Percentiles rank a stretch among this genome's conserved stretches.
Conservation (phyloP, 1,284 basidiomycete genomes). For the Blastosporella zonata region DNA sequence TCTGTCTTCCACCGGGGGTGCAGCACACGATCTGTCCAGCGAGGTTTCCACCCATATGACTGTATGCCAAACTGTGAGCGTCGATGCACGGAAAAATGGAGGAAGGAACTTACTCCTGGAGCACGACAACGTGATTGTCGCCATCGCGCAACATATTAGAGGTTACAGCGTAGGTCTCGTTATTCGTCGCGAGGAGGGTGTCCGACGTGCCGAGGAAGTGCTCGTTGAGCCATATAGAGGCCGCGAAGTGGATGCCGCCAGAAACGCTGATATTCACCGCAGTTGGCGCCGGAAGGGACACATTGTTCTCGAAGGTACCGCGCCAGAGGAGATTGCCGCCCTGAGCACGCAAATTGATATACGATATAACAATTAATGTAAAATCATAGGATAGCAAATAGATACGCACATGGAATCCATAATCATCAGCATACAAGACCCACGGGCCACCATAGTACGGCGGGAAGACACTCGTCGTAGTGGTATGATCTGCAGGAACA, state of each 20-base stretch:
- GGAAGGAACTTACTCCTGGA: constrained; percentile 17
- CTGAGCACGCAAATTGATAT: not conserved
- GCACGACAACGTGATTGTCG: constrained; percentile 14
- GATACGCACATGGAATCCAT: constrained; percentile 19
- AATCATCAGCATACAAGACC: constrained; percentile 23
- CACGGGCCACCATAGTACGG: constrained; percentile 21
- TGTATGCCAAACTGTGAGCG: not conserved
- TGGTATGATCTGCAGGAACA: constrained; percentile 44
- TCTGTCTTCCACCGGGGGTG: constrained; percentile 18
- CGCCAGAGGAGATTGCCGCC: constrained; percentile 19
- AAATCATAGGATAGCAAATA: constrained; percentile 4
- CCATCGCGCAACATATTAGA: constrained; percentile 14
- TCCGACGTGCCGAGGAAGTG: constrained; percentile 17
- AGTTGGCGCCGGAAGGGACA: constrained; percentile 7
- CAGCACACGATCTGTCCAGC: constrained; percentile 20
- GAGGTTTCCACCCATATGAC: constrained; percentile 20
- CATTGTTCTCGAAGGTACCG: constrained; percentile 16
- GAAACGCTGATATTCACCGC: constrained; percentile 18
- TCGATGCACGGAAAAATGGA: not conserved
- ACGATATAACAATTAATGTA: constrained; percentile 1
- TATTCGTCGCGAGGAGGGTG: constrained; percentile 15
- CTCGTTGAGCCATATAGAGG: constrained; percentile 18
- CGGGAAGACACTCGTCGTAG: constrained; percentile 28
- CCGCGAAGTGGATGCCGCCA: constrained; percentile 17
- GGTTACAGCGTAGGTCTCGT: constrained; percentile 15